These are phyloP conservation scores for Nicotiana tabacum DNA, from an alignment of 257 asterid genomes.

Conservation along the genomic window DNA sequence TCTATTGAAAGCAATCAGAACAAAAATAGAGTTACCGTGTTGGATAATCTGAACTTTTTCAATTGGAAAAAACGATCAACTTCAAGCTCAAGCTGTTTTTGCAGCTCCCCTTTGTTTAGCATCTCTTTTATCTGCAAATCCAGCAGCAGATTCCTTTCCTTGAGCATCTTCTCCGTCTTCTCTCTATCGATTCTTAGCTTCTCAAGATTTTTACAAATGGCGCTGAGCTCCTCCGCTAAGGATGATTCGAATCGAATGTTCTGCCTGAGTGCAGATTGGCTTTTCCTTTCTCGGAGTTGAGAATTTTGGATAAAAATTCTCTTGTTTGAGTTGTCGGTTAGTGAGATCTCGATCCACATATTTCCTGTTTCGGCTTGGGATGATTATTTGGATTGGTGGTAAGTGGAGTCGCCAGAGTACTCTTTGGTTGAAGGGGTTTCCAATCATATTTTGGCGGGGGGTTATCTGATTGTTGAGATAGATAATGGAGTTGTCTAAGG, in stretches of 20 bases:
- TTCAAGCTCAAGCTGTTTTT: conserved; percentile 78
- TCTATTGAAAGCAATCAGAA: background rate
- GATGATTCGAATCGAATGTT: conserved; percentile 35
- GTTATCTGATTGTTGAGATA: background rate
- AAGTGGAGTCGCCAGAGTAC: background rate
- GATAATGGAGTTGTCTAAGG: background rate
- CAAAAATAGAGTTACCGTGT: conserved; percentile 34
- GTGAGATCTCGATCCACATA: background rate
- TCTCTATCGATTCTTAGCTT: conserved; percentile 53
- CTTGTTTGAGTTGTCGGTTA: background rate
- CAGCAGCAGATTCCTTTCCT: conserved; percentile 35
- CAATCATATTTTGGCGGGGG: background rate
- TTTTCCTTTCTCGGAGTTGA: background rate
- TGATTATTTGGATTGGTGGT: background rate
- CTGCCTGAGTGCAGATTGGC: background rate
- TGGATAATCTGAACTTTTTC: conserved; percentile 60
- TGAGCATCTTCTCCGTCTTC: conserved; percentile 44
- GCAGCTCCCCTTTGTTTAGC: conserved; percentile 48
- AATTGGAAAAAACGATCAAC: conserved; percentile 78
- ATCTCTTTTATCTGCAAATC: conserved; percentile 62
- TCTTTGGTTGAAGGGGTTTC: conserved; percentile 5
- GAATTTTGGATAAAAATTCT: background rate
- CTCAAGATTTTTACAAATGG: conserved; percentile 54
- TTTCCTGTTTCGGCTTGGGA: background rate
- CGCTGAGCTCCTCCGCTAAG: conserved; percentile 68